These are phyloP conservation scores for Fomitopsis palustris DNA, from an alignment of 1,284 basidiomycete genomes.

Conservation along the genomic window DNA sequence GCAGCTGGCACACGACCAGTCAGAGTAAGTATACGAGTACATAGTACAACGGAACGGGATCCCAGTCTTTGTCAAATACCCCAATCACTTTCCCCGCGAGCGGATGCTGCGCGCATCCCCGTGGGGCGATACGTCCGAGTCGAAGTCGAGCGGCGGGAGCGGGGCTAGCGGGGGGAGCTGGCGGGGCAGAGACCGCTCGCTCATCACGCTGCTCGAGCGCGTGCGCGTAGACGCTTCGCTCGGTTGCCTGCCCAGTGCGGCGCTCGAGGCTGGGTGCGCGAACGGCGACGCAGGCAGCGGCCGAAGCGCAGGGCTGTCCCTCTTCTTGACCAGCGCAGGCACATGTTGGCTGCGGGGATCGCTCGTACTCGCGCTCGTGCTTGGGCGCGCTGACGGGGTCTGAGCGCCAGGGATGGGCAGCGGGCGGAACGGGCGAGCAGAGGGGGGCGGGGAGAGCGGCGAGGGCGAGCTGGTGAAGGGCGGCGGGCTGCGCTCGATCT, in stretches of 20 bases:
- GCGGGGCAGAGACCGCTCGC: constrained; percentile 15
- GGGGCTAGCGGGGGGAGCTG: constrained; percentile 21
- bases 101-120: not conserved
- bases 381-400: constrained; percentile 2
- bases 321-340: constrained; percentile 18
- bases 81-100: not conserved
- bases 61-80: not conserved
- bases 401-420: constrained; percentile 8
- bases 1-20: not conserved
- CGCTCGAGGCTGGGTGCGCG: constrained; percentile 8
- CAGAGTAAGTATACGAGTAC: not conserved
- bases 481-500: not conserved
- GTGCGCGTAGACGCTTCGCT: constrained; percentile 10
- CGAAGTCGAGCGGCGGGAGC: constrained; percentile 16
- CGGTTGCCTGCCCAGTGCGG: constrained; percentile 2
- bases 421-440: constrained; percentile 3
- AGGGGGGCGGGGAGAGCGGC: not conserved
- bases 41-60: not conserved
- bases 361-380: constrained; percentile 3
- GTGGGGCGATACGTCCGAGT: not conserved
- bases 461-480: not conserved
- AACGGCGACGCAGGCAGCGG: constrained; percentile 22
- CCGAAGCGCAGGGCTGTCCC: constrained; percentile 23
- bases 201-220: constrained; percentile 21
- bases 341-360: constrained; percentile 4